These are phyloP conservation scores for Maudiozyma saulgeensis DNA, from an alignment of 805 yeast genomes.

Conservation along the genomic window DNA sequence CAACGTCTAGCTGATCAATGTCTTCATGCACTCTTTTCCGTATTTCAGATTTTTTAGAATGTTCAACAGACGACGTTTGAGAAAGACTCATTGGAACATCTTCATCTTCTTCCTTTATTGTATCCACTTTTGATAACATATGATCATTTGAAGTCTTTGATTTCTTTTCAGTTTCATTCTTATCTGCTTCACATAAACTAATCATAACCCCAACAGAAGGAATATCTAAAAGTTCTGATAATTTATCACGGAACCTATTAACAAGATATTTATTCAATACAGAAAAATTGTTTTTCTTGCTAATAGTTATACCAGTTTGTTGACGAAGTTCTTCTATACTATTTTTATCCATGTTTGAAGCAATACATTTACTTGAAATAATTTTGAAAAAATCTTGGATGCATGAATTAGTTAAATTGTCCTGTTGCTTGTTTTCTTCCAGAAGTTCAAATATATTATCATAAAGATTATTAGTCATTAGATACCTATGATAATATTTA, in stretches of 20 bases:
- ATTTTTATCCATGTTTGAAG: background rate
- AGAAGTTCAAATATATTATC: conserved; percentile 42
- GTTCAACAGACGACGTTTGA: background rate
- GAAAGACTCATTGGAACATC: conserved; percentile 1
- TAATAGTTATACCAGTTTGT: conserved; percentile 1
- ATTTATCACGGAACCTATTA: conserved; percentile 20
- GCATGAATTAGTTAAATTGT: conserved; percentile 66
- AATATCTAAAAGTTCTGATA: conserved; percentile 26
- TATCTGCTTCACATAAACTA: background rate
- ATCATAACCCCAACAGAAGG: conserved; percentile 22
- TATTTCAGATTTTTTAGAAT: background rate
- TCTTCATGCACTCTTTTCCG: conserved; percentile 3
- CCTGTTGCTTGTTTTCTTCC: conserved; percentile 36
- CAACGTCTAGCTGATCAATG: background rate
- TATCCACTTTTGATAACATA: background rate
- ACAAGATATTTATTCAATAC: conserved; percentile 25
- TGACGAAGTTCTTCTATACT: background rate
- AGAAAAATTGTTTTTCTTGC: conserved; percentile 18
- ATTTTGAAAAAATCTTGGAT: conserved; percentile 59
- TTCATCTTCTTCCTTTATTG: background rate
- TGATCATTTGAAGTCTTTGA: background rate
- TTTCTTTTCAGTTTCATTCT: background rate
- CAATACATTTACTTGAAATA: conserved; percentile 21
- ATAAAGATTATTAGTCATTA: conserved; percentile 47
- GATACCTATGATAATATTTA: conserved; percentile 44